Evolutionary conservation across 1,284 basidiomycete species (phyloP).

Genomic region (Austroboletus novae-zelandiae): DNA sequence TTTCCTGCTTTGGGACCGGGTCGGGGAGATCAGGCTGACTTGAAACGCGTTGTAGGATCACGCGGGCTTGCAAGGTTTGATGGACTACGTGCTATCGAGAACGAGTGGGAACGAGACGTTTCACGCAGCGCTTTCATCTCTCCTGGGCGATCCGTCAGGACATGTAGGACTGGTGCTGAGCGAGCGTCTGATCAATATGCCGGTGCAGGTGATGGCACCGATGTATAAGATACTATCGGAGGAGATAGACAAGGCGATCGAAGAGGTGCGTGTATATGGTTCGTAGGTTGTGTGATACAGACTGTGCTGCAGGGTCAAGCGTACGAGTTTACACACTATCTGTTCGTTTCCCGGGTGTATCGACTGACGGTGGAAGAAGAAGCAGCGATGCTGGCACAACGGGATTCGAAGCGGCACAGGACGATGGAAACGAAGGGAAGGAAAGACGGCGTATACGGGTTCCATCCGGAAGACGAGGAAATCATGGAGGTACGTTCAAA

Average conservation of each 20-base stretch:
- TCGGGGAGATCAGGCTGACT: too few relatives aligned
- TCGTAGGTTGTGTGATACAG: too few relatives aligned
- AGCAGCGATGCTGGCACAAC: conserved; percentile 30
- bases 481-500: conserved; percentile 56
- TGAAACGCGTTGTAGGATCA: conserved; percentile 29
- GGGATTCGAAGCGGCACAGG: conserved; percentile 21
- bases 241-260: conserved; percentile 71
- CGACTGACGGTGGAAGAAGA: conserved; percentile 63
- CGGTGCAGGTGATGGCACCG: conserved; percentile 84
- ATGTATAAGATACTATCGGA: conserved; percentile 85
- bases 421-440: conserved; percentile 28
- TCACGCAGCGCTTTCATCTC: conserved; percentile 47
- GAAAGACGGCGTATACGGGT: conserved; percentile 60
- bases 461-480: conserved; percentile 85
- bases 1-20: too few relatives aligned
- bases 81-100: conserved; percentile 65
- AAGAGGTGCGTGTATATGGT: conserved; percentile 47
- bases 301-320: conserved; percentile 51
- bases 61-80: conserved; percentile 66
- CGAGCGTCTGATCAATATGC: conserved; percentile 90
- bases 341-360: conserved; percentile 77
- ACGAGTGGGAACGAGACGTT: conserved; percentile 47
- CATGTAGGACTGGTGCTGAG: conserved; percentile 82
- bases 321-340: conserved; percentile 67
- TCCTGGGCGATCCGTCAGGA: conserved; percentile 33